These are phyloP conservation scores for Trypanosoma platydactyli DNA, from an alignment of 208 protist genomes.

Conservation along the genomic window DNA sequence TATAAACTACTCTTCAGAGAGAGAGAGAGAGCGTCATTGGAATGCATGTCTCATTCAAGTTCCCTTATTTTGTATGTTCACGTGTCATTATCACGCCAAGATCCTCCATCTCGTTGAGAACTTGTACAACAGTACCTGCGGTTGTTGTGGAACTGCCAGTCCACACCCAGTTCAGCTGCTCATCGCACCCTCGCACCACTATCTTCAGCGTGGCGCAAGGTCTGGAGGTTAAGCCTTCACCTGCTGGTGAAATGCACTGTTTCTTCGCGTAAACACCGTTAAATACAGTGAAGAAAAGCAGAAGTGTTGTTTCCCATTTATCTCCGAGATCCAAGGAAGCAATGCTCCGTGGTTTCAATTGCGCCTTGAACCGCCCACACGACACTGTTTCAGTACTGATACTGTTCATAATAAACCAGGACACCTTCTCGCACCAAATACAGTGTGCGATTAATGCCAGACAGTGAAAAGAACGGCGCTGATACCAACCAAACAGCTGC, in stretches of 20 bases:
- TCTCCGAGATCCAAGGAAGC: slow-evolving; percentile 20
- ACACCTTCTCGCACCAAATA: slow-evolving; percentile 41
- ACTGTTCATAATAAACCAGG: slow-evolving; percentile 12
- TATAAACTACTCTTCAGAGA: too few species aligned
- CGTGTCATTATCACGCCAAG: not conserved
- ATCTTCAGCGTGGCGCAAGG: not conserved
- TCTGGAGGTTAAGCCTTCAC: not conserved
- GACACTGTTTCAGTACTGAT: not conserved
- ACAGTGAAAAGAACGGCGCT: slow-evolving; percentile 36
- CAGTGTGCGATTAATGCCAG: slow-evolving; percentile 38
- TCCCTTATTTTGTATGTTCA: not conserved
- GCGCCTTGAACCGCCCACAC: not conserved
- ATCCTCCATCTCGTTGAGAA: not conserved
- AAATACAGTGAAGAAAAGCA: slow-evolving; percentile 3
- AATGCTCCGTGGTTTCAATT: slow-evolving; percentile 19
- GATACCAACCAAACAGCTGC: slow-evolving; percentile 24
- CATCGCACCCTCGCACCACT: slow-evolving; percentile 25
- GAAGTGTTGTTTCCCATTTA: slow-evolving; percentile 34
- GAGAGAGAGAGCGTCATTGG: not conserved
- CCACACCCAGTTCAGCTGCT: slow-evolving; percentile 25
- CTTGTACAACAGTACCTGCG: not conserved
- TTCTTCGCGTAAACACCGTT: not conserved
- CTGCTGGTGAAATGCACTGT: not conserved
- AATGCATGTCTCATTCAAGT: not conserved
- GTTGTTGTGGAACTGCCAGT: not conserved